Conservation (phyloP, 371 early-diverging fungal species). For the Zychaea mexicana region DNA sequence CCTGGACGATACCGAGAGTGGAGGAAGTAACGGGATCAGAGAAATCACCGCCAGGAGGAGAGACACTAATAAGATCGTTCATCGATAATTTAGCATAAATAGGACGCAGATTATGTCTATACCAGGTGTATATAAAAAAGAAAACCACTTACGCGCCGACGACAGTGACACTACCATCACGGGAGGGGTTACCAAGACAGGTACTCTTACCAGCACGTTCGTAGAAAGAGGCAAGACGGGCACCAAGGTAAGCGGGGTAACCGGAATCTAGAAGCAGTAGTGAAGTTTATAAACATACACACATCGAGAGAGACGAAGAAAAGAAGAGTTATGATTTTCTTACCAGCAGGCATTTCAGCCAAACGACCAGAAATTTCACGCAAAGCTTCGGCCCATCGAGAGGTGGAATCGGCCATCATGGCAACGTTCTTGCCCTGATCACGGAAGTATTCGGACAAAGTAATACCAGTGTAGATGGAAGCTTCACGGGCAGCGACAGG, state of each 20-base stretch:
- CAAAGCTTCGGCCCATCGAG: constrained; percentile 99
- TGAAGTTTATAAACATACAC: too few relatives aligned
- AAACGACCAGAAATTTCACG: constrained; percentile 99
- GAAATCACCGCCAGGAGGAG: constrained; percentile 99
- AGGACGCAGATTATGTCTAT: too few relatives aligned
- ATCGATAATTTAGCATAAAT: background rate
- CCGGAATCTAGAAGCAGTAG: constrained; percentile 96
- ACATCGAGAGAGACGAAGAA: background rate
- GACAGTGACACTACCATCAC: constrained; percentile 98
- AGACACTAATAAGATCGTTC: constrained; percentile 67
- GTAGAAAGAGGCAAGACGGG: constrained; percentile 99
- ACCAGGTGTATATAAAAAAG: too few relatives aligned
- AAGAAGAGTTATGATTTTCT: background rate
- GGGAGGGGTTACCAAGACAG: constrained; percentile 95
- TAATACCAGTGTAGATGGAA: constrained; percentile 99
- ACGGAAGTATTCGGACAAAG: constrained; percentile 99
- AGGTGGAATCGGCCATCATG: constrained; percentile 99
- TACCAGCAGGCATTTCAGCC: constrained; percentile 99
- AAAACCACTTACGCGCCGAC: constrained; percentile 88
- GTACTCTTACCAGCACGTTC: constrained; percentile 99
- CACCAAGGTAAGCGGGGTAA: constrained; percentile 99
- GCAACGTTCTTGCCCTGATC: constrained; percentile 99
- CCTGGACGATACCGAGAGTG: constrained; percentile 99
- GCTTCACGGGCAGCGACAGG: constrained; percentile 99
- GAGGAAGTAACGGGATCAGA: constrained; percentile 99